A percentile compares a stretch with the other conserved stretches of the same genome.
Conservation (phyloP, 2,329 filamentous ascomycete species). For the Mycosphaerelloides madeirae region DNA sequence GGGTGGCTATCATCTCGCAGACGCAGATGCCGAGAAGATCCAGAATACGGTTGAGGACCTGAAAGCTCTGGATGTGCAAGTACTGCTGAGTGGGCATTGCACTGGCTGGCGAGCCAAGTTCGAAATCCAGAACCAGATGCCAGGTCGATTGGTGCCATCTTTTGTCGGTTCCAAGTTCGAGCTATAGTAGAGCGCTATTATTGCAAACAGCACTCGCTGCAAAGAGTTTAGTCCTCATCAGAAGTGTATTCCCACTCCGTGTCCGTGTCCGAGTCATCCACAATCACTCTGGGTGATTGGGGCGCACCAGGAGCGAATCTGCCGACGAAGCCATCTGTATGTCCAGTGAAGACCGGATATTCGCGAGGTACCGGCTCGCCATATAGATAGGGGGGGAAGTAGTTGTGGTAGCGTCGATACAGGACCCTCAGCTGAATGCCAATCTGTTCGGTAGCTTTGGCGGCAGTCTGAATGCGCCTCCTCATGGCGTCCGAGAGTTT, state of each 20-base stretch:
- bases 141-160: conserved; percentile 24
- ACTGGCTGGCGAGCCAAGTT: conserved; percentile 30
- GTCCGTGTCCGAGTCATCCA: conserved; percentile 2
- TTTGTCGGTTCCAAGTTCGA: conserved; percentile 26
- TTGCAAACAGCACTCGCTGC: neutral
- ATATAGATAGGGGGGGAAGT: conserved; percentile 21
- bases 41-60: conserved; percentile 20
- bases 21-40: conserved; percentile 22
- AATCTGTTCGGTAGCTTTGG: conserved; percentile 3
- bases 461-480: conserved; percentile 5
- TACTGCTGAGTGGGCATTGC: conserved; percentile 25
- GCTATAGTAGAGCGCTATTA: neutral
- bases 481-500: conserved; percentile 1
- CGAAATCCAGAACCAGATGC: conserved; percentile 23
- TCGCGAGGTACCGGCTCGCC: conserved; percentile 16
- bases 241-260: conserved; percentile 6
- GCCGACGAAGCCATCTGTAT: conserved; percentile 3
- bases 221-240: conserved; percentile 1
- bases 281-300: neutral
- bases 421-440: conserved; percentile 11
- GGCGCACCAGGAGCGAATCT: neutral
- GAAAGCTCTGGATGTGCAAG: conserved; percentile 19
- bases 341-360: neutral
- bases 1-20: conserved; percentile 29
- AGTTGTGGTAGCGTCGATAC: conserved; percentile 5